Percentiles rank a stretch among this genome's conserved stretches.
These are phyloP conservation scores for Haberlea rhodopensis DNA, from an alignment of 257 asterid genomes.

Conservation along the genomic window DNA sequence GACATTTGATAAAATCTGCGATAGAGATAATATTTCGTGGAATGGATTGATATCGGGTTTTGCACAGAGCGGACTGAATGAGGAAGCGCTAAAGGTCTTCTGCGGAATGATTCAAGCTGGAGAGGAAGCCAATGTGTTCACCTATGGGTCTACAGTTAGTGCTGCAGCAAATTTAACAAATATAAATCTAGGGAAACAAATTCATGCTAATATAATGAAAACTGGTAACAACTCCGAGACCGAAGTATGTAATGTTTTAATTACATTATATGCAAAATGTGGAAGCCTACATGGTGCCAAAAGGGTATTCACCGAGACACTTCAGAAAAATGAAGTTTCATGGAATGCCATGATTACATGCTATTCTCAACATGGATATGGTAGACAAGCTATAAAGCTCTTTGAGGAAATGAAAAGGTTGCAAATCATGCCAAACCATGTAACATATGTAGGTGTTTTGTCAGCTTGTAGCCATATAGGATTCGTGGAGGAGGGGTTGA, in stretches of 20 bases:
- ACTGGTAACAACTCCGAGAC: slow-evolving; percentile 52
- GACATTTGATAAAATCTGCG: slow-evolving; percentile 51
- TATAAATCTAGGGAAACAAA: slow-evolving; percentile 63
- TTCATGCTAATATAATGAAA: slow-evolving; percentile 60
- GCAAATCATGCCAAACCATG: slow-evolving; percentile 55
- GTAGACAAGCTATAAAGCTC: slow-evolving; percentile 61
- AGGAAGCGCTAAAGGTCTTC: slow-evolving; percentile 68
- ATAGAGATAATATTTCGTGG: slow-evolving; percentile 67
- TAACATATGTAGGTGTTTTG: slow-evolving; percentile 76
- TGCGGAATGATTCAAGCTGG: slow-evolving; percentile 62
- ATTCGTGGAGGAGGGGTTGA: slow-evolving; percentile 68
- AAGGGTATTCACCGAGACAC: slow-evolving; percentile 60
- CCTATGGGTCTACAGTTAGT: slow-evolving; percentile 84
- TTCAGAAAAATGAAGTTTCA: slow-evolving; percentile 62
- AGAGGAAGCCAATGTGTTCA: slow-evolving; percentile 61
- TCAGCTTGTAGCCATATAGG: slow-evolving; percentile 93
- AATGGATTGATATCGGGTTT: slow-evolving; percentile 87
- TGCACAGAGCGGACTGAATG: slow-evolving; percentile 69
- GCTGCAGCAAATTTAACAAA: slow-evolving; percentile 76
- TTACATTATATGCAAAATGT: slow-evolving; percentile 79
- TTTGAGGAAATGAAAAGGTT: slow-evolving; percentile 64
- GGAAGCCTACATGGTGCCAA: slow-evolving; percentile 66
- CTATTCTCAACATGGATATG: slow-evolving; percentile 85
- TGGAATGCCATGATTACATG: slow-evolving; percentile 94
- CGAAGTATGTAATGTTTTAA: slow-evolving; percentile 76